Evolutionary conservation across 257 asterid species (phyloP), one percentile per base, ranked within the genome.

Genomic region (Misopates orontium): DNA sequence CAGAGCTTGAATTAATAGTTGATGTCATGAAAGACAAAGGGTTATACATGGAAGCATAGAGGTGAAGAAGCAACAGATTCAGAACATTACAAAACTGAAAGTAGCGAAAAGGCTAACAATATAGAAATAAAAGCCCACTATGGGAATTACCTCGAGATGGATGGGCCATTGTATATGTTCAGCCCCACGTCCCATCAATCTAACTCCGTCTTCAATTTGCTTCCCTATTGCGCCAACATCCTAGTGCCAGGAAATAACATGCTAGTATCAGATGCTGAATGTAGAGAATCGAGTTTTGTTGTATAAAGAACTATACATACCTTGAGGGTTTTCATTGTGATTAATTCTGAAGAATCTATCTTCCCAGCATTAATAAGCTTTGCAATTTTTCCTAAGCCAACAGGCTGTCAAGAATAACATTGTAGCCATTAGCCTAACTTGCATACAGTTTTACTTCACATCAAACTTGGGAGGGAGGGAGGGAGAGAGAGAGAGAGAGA

Each of bases 311-410:
- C n/a, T 54, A 47, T 16, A 8, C 61, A 25, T 72, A 67, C 99
- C 94, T 93, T 90, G 56, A 90, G 95, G 59, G 87, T 90, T 83
- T 88, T 94, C 99, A 87, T 90, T 21, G 95, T 90, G 75, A 90
- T 93, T 79, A 93, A 75, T 75, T 87, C 99, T 55, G 99, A 93
- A 21, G 99, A 93, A 76, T 93, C 99, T 56, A 90, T 93, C 77
- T 87, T 83, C 81, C 97, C 97, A 23, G 90, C 94, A 83, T 94
- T 94, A 71, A 94, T 94, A 61, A 88, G 89, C 73, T 80, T 86
- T 36, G 96, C 96, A 25, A 90, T 88, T 83, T 90, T 93, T 62
- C 96, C 99, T 55, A 90, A 68, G 39, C 99, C 97, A 64, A 86
- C 95, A 40, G 99, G 97, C 99, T 94, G 96, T 69, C 61, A 64